Percentiles rank a stretch among this genome's conserved stretches.
These are phyloP conservation scores for Saccharata proteae DNA, from an alignment of 2,329 filamentous ascomycete genomes.

Conservation along the genomic window DNA sequence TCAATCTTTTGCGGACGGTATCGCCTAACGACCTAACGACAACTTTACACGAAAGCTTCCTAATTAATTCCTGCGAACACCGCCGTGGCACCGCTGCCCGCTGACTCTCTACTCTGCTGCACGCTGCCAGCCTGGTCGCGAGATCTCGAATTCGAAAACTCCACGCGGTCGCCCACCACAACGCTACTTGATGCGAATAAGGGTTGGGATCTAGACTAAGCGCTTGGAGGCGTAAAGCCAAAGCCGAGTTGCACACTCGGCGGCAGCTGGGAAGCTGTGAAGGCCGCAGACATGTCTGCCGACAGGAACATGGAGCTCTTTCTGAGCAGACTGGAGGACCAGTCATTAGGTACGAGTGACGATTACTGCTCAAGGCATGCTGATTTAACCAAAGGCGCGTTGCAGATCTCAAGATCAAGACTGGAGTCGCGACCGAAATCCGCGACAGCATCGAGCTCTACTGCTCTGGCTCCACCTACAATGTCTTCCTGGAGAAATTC, in stretches of 20 bases:
- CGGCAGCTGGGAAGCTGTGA: slow-evolving; percentile 5
- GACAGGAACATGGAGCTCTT: slow-evolving; percentile 34
- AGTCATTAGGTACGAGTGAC: slow-evolving; percentile 21
- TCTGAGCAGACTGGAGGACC: slow-evolving; percentile 35
- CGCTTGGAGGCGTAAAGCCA: slow-evolving; percentile 1
- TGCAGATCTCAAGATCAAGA: slow-evolving; percentile 67
- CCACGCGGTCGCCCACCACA: no score
- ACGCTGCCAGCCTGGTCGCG: no score
- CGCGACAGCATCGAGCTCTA: slow-evolving; percentile 89
- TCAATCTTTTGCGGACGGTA: no score
- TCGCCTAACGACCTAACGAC: no score
- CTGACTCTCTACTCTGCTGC: no score
- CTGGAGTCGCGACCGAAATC: slow-evolving; percentile 70
- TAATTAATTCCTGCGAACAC: no score
- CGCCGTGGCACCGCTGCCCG: no score
- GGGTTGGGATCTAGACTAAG: slow-evolving; percentile 10
- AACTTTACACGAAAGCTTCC: no score
- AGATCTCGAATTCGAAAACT: no score
- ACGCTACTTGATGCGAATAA: no score
- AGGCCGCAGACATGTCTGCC: slow-evolving; percentile 18
- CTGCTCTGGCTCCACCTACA: slow-evolving; percentile 64
- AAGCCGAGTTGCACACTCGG: no score
- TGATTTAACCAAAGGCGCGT: background rate
- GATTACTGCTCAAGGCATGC: background rate
- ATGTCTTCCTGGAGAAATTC: slow-evolving; percentile 70